Percentiles rank a stretch among this genome's conserved stretches.
phyloP scores from a whole-genome alignment of 208 protist species.

The Acanthamoeba castellanii region DNA sequence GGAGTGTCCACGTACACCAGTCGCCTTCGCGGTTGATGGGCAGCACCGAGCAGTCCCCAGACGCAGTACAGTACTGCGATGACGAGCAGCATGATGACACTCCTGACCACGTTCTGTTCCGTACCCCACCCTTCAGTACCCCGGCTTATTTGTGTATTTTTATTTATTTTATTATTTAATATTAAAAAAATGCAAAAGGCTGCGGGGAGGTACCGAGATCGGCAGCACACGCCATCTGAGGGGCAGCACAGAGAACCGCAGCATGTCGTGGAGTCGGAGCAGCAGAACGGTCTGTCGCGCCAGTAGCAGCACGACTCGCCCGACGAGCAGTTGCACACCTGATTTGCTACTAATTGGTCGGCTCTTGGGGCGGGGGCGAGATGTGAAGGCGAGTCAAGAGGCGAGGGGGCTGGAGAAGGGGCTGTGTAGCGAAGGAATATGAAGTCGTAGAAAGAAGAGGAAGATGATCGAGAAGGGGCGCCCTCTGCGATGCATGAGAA shows the following conservation, averaged over 20 bases:
- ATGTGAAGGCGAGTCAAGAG: too few relatives aligned
- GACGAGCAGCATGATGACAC: constrained; percentile 19
- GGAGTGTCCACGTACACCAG: constrained; percentile 31
- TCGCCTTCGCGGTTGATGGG: neutral
- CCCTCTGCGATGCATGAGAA: neutral
- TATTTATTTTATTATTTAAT: neutral
- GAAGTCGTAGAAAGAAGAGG: constrained; percentile 35
- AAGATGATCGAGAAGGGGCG: neutral
- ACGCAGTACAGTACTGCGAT: constrained; percentile 11
- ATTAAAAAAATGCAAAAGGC: neutral
- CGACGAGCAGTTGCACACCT: neutral
- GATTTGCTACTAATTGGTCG: neutral
- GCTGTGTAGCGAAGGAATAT: constrained; percentile 9
- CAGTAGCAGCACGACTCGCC: constrained; percentile 50
- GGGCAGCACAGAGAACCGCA: constrained; percentile 51
- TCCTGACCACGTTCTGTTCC: constrained; percentile 14
- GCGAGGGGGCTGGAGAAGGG: neutral
- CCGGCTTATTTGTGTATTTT: neutral
- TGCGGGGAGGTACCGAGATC: neutral
- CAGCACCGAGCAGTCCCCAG: neutral
- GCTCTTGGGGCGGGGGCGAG: neutral
- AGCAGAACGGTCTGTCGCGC: constrained; percentile 48
- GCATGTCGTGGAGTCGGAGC: neutral
- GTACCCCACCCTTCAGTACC: neutral
- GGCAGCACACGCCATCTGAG: constrained; percentile 33